phyloP scores from a whole-genome alignment of 2,329 filamentous ascomycete species.

The Colletotrichum sp. region DNA sequence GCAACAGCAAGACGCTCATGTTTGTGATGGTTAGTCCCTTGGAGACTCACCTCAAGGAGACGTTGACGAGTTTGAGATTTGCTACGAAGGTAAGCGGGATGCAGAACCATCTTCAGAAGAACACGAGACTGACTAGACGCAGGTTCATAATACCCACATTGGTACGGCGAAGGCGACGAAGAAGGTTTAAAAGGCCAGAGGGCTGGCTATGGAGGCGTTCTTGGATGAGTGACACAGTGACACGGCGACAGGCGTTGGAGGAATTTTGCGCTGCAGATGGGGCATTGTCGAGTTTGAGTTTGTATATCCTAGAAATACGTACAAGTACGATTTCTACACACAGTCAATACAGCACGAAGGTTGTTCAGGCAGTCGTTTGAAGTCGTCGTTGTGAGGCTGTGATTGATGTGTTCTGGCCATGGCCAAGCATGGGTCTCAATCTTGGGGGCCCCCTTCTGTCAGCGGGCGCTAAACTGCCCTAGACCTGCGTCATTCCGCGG shows the following conservation, averaged over 20 bases:
- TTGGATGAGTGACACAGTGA: not conserved
- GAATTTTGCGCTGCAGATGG: not conserved
- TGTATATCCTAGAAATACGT: slow-evolving; percentile 25
- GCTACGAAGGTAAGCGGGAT: slow-evolving; percentile 81
- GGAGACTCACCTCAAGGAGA: slow-evolving; percentile 90
- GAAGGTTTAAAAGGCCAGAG: slow-evolving; percentile 42
- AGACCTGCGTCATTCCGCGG: not conserved
- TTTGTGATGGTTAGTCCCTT: slow-evolving; percentile 97
- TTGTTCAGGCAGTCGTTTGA: not conserved
- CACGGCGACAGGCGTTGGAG: slow-evolving; percentile 8
- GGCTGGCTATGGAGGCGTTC: slow-evolving; percentile 12
- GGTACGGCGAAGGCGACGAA: slow-evolving; percentile 82
- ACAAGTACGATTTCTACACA: slow-evolving; percentile 21
- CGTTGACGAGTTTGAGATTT: slow-evolving; percentile 92
- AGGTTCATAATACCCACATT: slow-evolving; percentile 90
- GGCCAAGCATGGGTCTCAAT: not conserved
- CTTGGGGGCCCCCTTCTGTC: not conserved
- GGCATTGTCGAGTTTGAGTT: slow-evolving; percentile 18
- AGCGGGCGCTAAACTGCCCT: not conserved
- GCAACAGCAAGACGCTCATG: slow-evolving; percentile 98
- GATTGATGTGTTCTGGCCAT: not conserved
- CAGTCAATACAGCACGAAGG: slow-evolving; percentile 15
- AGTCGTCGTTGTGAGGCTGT: not conserved
- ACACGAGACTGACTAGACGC: not conserved
- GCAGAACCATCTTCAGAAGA: accelerated